Percentiles rank a stretch among this genome's conserved stretches.
Conservation (phyloP, 2,329 filamentous ascomycete genomes). For the Fusarium pseudograminearum region DNA sequence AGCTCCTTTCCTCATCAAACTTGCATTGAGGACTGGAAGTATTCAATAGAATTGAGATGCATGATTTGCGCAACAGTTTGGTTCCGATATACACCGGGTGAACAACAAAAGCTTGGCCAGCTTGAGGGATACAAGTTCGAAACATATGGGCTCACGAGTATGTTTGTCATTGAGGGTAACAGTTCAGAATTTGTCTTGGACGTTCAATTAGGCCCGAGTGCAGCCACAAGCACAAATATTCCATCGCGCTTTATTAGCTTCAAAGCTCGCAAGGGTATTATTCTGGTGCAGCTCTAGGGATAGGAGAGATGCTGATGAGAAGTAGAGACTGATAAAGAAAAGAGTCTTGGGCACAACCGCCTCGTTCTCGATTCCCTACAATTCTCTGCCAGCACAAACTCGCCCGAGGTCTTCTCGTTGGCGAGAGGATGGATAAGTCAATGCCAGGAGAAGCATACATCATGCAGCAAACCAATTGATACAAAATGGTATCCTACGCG, state of each 20-base stretch:
- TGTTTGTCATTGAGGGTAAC: too few species aligned
- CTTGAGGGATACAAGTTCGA: not conserved
- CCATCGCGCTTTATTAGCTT: not conserved
- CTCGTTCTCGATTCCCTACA: not conserved
- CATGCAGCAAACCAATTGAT: not conserved
- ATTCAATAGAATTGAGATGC: not conserved
- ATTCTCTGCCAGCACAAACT: not conserved
- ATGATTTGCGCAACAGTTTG: not conserved
- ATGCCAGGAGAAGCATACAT: not conserved
- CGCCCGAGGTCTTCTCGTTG: not conserved
- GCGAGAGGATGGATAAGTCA: not conserved
- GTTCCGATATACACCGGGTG: not conserved
- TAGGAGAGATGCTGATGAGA: not conserved
- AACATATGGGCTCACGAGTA: not conserved
- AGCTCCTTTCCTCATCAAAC: not conserved
- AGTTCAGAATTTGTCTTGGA: not conserved
- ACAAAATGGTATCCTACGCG: not conserved
- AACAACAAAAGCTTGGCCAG: not conserved
- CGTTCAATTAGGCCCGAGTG: not conserved
- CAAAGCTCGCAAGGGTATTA: not conserved
- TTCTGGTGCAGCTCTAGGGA: too few species aligned
- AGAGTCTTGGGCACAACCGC: not conserved
- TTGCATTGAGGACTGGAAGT: not conserved
- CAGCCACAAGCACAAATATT: too few species aligned
- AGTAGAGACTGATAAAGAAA: not conserved